Base-by-base conservation (phyloP, 2,329 filamentous ascomycete species). In the Exophiala phaeomuriformis region DNA sequence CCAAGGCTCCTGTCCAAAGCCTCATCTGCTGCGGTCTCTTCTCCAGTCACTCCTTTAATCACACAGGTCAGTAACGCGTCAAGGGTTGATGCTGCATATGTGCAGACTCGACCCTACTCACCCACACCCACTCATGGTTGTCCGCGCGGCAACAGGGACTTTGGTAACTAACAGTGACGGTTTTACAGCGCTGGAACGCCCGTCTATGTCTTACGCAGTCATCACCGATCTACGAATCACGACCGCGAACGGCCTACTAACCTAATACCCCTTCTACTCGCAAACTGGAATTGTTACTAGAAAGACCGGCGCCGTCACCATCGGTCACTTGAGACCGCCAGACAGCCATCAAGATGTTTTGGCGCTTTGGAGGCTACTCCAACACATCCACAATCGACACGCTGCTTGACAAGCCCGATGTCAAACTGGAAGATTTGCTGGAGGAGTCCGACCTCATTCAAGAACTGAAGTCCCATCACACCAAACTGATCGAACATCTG, bases 281-380 rank as follows among this genome's bases (percentile, higher is more conserved):
- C 30, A 44, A 32, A 41, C 43, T 55, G 55, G 51, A 19, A 53
- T 50, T 49, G 55, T 55, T 49, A 55, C 49, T 52, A 54, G 47
- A 51, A 27, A 32, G 36, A 6, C 33, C 41, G 44, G 32, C 36
- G 31, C 49, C 5, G 10, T 40, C 37, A 33, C 51, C 28, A 7
- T 27, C 35, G 30, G n/a, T 33, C 44, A 43, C 31, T 52, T 50
- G 50, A 52, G 28, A 48, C 37, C 39, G 42, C 36, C 12, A 47
- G 7, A 32, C 31, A 37, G 4, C 35, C 43, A 47, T 66, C 84
- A 91, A 72, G 77, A 98, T 98, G 93, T 98, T 98, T 75, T 98
- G 93, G 93, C 86, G 91, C 75, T 98, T 97, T 80, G 91, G 93
- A 80, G 90, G 90, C 68, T 97, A 97, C 80, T 88, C 90, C 78